phyloP scores from a whole-genome alignment of 208 protist species.

The Naegleria gruberi region DNA sequence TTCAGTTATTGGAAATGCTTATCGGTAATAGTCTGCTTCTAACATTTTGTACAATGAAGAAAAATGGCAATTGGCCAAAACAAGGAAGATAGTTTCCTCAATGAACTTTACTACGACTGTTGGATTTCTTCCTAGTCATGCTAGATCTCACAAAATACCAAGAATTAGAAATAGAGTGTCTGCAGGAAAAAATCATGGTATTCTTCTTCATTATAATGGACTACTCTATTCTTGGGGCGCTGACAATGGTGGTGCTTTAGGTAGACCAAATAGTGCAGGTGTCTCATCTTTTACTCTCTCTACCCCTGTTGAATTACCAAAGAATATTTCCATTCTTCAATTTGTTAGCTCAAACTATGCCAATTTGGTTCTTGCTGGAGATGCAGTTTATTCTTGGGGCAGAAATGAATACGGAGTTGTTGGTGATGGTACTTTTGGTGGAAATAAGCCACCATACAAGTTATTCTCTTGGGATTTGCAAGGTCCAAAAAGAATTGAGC shows the following conservation, averaged over 20 bases:
- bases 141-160: background rate
- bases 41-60: background rate
- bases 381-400: background rate
- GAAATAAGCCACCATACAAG: background rate
- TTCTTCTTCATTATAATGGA: background rate
- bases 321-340: background rate
- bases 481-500: background rate
- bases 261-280: background rate
- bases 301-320: background rate
- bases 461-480: background rate
- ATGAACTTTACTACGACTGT: background rate
- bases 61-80: background rate
- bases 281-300: background rate
- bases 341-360: background rate
- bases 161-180: background rate
- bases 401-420: background rate
- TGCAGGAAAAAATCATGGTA: background rate
- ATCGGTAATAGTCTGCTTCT: background rate
- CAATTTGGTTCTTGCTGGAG: background rate
- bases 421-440: background rate
- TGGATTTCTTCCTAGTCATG: background rate
- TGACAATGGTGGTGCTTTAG: background rate
- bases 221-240: background rate
- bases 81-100: background rate
- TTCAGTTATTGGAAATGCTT: no score